These are phyloP conservation scores for Lodderomyces theae DNA, from an alignment of 1,139 yeast genomes.

Conservation along the genomic window DNA sequence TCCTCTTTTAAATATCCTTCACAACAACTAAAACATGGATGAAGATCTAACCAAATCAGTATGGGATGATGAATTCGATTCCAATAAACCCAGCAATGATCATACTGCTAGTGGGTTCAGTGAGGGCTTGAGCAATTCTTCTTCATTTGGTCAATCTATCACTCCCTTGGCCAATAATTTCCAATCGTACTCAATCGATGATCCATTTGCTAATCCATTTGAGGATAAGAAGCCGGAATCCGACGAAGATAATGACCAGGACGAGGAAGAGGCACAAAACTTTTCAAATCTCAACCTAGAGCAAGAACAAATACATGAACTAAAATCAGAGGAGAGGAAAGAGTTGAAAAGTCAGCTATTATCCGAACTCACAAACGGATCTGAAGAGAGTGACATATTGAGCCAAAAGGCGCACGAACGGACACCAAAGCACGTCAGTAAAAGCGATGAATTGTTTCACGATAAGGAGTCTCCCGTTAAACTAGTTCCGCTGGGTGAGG, in stretches of 20 bases:
- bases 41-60: constrained; percentile 38
- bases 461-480: constrained; percentile 35
- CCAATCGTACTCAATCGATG: constrained; percentile 21
- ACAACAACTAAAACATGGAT: background rate
- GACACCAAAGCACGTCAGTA: constrained; percentile 15
- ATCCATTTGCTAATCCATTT: constrained; percentile 18
- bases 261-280: constrained; percentile 16
- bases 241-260: constrained; percentile 20
- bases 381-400: constrained; percentile 20
- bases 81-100: constrained; percentile 13
- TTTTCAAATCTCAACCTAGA: constrained; percentile 18
- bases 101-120: background rate
- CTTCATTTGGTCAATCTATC: constrained; percentile 15
- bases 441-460: constrained; percentile 31
- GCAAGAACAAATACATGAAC: constrained; percentile 32
- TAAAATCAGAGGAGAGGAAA: constrained; percentile 33
- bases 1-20: too few species aligned
- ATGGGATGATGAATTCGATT: constrained; percentile 35
- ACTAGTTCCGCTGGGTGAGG: constrained; percentile 13
- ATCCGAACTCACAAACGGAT: constrained; percentile 35
- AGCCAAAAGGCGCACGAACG: constrained; percentile 23
- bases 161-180: constrained; percentile 27
- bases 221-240: constrained; percentile 17
- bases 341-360: constrained; percentile 36
- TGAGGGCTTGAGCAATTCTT: constrained; percentile 9